Base-by-base conservation (phyloP, 139 green algal genomes). In the Chlamydomonas urium region DNA sequence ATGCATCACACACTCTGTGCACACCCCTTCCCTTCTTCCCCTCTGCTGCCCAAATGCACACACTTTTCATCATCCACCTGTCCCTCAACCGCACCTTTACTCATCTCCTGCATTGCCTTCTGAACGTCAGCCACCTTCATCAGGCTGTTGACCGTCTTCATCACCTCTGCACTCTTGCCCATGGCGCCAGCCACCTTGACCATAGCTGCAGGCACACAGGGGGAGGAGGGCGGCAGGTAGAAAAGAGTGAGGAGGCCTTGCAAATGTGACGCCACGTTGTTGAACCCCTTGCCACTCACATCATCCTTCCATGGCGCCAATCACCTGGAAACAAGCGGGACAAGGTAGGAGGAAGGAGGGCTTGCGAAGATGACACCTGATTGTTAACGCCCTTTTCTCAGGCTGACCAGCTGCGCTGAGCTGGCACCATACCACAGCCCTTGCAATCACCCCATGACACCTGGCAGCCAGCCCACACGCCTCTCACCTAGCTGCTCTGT, bases 101-200 rank as follows among this genome's bases (percentile, higher is more conserved):
- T 86, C 91, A 97, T 93, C 38, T 95, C 86, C 65, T 85, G 81
- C 90, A 97, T 92, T 1, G 73, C 91, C 37, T 70, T 59, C 50
- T 89, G 80, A 77, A 97, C 77, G 79, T 93, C 75, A 1, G 90
- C 88, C 37, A 92, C 73, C 72, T 89, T 90, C 34, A 96, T 83
- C 4, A 93, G 69, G 38, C 79, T 78, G 68, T 86, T 91, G 14
- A 97, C 83, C 5, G 84, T 38, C 74, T 87, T 86, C 88, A 97
- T 96, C 0, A 96, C 87, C 75, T 93, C 87, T 1, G 80, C 86
- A 72, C 79, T 90, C 58, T 90, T 87, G 38, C 81, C 78, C 56
- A 97, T 58, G 0, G 86, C 89, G 23, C 85, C 87, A 8, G 91
- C 85, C 35, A 97, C 86, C 3, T 79, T 73, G 28, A 87, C 42